A percentile compares a stretch with the other conserved stretches of the same genome.
Conservation (phyloP, 208 protist genomes). For the Trypanosoma melophagium region DNA sequence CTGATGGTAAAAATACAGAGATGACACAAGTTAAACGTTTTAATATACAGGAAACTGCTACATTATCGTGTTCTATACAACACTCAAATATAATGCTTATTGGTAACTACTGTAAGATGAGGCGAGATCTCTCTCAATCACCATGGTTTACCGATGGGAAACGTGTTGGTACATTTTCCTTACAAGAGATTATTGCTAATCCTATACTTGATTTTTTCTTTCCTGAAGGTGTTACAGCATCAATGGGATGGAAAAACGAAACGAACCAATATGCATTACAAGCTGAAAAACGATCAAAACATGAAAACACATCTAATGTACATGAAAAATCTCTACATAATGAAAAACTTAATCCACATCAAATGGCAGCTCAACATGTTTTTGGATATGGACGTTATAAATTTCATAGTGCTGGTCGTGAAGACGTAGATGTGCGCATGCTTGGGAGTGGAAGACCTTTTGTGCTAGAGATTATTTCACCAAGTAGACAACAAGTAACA, state of each 20-base stretch:
- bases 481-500: slow-evolving; percentile 57
- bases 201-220: slow-evolving; percentile 82
- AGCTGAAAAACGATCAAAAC: slow-evolving; percentile 25
- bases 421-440: slow-evolving; percentile 96
- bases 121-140: slow-evolving; percentile 82
- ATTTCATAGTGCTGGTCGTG: slow-evolving; percentile 92
- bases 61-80: slow-evolving; percentile 40
- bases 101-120: slow-evolving; percentile 86
- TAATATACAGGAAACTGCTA: slow-evolving; percentile 34
- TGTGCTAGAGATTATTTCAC: slow-evolving; percentile 86
- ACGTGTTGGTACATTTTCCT: slow-evolving; percentile 75
- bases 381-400: slow-evolving; percentile 85
- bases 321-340: slow-evolving; percentile 8
- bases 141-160: slow-evolving; percentile 83
- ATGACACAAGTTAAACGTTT: slow-evolving; percentile 2
- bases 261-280: background rate
- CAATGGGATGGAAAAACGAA: slow-evolving; percentile 6
- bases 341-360: slow-evolving; percentile 13
- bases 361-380: slow-evolving; percentile 41
- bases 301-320: slow-evolving; percentile 17
- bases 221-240: slow-evolving; percentile 61
- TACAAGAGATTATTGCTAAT: slow-evolving; percentile 85
- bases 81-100: slow-evolving; percentile 84
- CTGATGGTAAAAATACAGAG: background rate
- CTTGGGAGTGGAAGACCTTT: slow-evolving; percentile 92